Conservation (phyloP, 148 eudicot species). For the Silene conica region DNA sequence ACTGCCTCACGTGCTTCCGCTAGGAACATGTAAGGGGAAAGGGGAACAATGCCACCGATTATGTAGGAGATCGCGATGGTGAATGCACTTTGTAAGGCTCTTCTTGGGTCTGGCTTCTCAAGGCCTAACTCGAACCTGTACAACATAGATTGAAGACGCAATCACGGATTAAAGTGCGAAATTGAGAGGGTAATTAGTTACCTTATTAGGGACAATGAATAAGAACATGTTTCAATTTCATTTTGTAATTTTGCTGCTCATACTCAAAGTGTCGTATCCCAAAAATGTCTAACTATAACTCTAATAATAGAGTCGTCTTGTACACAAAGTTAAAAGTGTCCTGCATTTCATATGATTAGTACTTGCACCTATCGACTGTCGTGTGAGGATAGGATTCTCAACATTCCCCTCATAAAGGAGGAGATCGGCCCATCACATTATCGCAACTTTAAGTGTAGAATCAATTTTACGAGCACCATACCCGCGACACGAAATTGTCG, state of each 20-base stretch:
- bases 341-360: neutral
- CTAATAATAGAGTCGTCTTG: neutral
- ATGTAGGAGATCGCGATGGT: slow-evolving; percentile 80
- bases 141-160: no score
- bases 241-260: no score
- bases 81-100: slow-evolving; percentile 84
- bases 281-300: neutral
- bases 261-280: neutral
- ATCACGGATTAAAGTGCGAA: no score
- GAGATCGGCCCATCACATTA: neutral
- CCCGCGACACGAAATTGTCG: neutral
- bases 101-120: slow-evolving; percentile 93
- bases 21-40: slow-evolving; percentile 74
- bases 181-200: no score
- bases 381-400: neutral
- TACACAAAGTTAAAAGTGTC: neutral
- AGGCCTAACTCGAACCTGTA: slow-evolving; percentile 92
- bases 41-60: slow-evolving; percentile 77
- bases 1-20: slow-evolving; percentile 52
- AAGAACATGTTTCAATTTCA: no score
- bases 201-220: no score
- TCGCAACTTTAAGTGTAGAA: neutral
- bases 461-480: neutral
- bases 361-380: neutral
- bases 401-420: neutral